Percentiles rank a stretch among this genome's conserved stretches.
Conservation (phyloP, 2,329 filamentous ascomycete species). For the Aspergillus jensenii region DNA sequence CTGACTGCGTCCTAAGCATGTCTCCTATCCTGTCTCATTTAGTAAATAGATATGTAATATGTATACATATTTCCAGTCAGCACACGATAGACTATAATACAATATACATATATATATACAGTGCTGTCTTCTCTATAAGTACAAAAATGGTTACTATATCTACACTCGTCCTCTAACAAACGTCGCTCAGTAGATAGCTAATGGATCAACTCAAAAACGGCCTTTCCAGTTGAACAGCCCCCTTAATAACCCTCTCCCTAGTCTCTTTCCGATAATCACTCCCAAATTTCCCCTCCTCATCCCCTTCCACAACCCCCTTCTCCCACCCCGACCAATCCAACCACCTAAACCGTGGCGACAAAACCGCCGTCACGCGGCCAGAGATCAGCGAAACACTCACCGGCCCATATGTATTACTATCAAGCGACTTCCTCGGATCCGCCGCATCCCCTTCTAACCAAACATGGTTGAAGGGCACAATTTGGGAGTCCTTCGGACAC, state of each 20-base stretch:
- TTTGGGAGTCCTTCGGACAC: constrained; percentile 53
- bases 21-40: not conserved
- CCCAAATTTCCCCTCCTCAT: constrained; percentile 23
- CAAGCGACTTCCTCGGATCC: constrained; percentile 65
- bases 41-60: not conserved
- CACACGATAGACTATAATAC: not conserved
- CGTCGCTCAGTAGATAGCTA: not conserved
- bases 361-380: constrained; percentile 69
- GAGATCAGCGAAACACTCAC: constrained; percentile 73
- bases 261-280: constrained; percentile 35
- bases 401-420: constrained; percentile 90
- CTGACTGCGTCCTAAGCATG: constrained; percentile 24
- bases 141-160: not conserved
- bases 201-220: constrained; percentile 24
- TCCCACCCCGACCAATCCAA: constrained; percentile 42
- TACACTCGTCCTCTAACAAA: no score
- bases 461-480: constrained; percentile 78
- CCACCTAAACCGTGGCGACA: constrained; percentile 59
- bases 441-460: constrained; percentile 91
- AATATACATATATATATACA: not conserved
- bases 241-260: constrained; percentile 37
- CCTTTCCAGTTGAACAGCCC: constrained; percentile 36
- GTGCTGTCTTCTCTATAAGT: not conserved
- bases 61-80: not conserved
- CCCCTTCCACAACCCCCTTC: constrained; percentile 24